Evolutionary conservation across 202 grass and related monocot species (phyloP).

Genomic region (Cymbopogon flexuosus): DNA sequence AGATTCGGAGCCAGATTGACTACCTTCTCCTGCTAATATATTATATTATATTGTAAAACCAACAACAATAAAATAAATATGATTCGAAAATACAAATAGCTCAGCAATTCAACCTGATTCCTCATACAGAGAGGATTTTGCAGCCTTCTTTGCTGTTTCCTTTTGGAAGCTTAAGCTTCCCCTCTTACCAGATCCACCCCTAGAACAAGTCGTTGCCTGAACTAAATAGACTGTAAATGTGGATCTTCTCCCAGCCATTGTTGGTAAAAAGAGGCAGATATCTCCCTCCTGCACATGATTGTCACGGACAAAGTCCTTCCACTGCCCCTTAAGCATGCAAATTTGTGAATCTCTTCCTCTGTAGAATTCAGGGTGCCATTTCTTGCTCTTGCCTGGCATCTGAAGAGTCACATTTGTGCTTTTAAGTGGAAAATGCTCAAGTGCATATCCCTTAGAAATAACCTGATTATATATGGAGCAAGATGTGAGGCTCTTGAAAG

Average conservation of each 20-base stretch:
- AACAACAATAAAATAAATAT: not conserved
- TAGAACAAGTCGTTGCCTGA: not conserved
- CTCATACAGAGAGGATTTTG: not conserved
- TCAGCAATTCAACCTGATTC: not conserved
- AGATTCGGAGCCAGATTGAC: not conserved
- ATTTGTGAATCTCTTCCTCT: not conserved
- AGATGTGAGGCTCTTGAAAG: not conserved
- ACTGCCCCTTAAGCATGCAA: conserved; percentile 11
- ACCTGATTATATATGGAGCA: conserved; percentile 4
- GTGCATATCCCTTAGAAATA: conserved; percentile 30
- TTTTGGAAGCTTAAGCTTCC: not conserved
- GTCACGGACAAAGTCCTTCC: conserved; percentile 44
- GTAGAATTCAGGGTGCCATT: conserved; percentile 31
- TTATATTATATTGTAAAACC: not conserved
- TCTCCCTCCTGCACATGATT: conserved; percentile 45
- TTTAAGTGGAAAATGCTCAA: conserved; percentile 29
- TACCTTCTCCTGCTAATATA: not conserved
- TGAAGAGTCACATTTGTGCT: conserved; percentile 23
- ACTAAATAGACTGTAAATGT: conserved; percentile 33
- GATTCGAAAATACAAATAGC: not conserved
- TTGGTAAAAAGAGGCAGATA: conserved; percentile 39
- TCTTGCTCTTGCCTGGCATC: conserved; percentile 12
- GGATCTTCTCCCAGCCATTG: not conserved
- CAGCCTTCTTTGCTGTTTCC: not conserved
- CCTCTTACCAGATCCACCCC: not conserved